phyloP scores from a whole-genome alignment of 352 stramenopile genomes.

The Phytophthora tentaculata region DNA sequence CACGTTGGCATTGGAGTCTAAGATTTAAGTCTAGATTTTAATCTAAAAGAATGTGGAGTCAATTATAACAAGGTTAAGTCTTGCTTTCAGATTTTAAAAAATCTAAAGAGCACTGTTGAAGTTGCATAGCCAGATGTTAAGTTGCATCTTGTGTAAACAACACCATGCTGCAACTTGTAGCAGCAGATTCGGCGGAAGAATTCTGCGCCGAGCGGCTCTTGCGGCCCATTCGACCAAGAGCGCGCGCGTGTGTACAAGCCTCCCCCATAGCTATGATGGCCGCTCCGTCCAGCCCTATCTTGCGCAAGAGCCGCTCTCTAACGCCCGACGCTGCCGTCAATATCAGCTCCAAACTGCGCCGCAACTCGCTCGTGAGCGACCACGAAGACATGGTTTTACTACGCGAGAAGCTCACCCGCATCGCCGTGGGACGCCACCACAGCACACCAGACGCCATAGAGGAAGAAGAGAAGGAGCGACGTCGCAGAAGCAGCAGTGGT shows the following conservation, averaged over 20 bases:
- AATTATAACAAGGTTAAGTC: too few species aligned
- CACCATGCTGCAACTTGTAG: conserved; percentile 8
- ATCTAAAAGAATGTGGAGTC: too few species aligned
- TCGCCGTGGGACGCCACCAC: conserved; percentile 51
- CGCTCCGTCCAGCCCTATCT: conserved; percentile 39
- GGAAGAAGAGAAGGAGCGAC: conserved; percentile 17
- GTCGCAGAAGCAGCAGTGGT: conserved; percentile 14
- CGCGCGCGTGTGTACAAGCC: neutral
- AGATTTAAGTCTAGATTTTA: too few species aligned
- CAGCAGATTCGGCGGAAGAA: conserved; percentile 33
- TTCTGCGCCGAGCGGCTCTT: conserved; percentile 16
- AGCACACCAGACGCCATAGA: conserved; percentile 11
- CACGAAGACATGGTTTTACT: conserved; percentile 73
- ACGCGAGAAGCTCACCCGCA: conserved; percentile 77
- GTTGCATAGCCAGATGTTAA: neutral
- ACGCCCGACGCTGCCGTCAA: conserved; percentile 34
- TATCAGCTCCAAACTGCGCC: conserved; percentile 45
- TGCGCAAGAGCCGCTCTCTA: conserved; percentile 15
- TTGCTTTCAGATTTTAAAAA: too few species aligned
- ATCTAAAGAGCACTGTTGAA: too few species aligned
- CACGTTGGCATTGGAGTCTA: too few species aligned
- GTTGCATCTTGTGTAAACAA: neutral
- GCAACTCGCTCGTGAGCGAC: conserved; percentile 65
- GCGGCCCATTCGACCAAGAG: conserved; percentile 14
- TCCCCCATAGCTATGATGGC: conserved; percentile 19